These are phyloP conservation scores for Trichoderma pleuroti DNA, from an alignment of 2,329 filamentous ascomycete species.

Conservation along the genomic window DNA sequence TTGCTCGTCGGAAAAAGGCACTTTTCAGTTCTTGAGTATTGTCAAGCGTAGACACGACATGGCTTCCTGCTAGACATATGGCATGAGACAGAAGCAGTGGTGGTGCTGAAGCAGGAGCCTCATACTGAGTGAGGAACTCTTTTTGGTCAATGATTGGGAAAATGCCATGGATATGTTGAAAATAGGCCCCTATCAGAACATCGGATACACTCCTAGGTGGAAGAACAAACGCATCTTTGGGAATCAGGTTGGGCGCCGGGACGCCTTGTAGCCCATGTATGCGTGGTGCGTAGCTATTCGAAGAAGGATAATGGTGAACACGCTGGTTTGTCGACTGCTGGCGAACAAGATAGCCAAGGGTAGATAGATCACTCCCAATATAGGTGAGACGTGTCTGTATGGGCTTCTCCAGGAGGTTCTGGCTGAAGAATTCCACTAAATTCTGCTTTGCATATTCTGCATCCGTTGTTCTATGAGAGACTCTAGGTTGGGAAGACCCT, in stretches of 20 bases:
- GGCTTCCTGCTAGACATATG: background rate
- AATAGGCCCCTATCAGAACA: background rate
- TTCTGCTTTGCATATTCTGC: background rate
- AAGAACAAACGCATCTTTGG: background rate
- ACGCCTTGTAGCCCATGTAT: background rate
- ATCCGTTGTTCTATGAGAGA: background rate
- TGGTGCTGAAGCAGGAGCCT: background rate
- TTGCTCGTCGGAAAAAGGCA: conserved; percentile 23
- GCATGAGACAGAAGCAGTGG: background rate
- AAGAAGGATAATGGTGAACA: conserved; percentile 2
- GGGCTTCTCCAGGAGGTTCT: background rate
- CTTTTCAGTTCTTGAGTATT: background rate
- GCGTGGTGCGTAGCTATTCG: conserved; percentile 3
- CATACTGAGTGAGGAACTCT: background rate
- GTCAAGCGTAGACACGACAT: background rate
- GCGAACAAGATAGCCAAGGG: background rate
- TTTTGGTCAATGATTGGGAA: background rate
- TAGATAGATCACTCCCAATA: background rate
- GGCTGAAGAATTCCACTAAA: conserved; percentile 5
- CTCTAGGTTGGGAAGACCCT: background rate
- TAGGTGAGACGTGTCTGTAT: background rate
- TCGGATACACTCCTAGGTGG: background rate
- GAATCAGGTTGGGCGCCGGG: conserved; percentile 32
- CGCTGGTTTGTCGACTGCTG: background rate
- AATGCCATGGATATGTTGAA: background rate